phyloP scores from a whole-genome alignment of 1,284 basidiomycete genomes.

The Malassezia caprae region DNA sequence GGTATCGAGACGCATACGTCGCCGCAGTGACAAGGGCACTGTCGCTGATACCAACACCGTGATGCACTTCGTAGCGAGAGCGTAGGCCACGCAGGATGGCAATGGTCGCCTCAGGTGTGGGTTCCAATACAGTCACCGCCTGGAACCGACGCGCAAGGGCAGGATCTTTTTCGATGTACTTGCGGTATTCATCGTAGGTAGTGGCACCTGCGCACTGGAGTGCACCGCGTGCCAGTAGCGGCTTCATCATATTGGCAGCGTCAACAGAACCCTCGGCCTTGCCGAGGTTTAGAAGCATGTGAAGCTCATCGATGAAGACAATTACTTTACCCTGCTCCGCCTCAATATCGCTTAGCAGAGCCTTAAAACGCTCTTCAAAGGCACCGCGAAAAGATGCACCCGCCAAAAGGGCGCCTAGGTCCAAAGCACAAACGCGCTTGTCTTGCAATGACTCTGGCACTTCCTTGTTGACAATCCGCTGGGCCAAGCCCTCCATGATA shows the following conservation, averaged over 20 bases:
- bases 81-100: conserved; percentile 79
- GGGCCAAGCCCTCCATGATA: conserved; percentile 80
- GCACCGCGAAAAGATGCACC: conserved; percentile 93
- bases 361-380: conserved; percentile 93
- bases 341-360: conserved; percentile 79
- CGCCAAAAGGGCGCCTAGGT: conserved; percentile 90
- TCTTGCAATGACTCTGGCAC: conserved; percentile 58
- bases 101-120: conserved; percentile 75
- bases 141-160: conserved; percentile 82
- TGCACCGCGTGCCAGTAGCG: conserved; percentile 63
- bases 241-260: conserved; percentile 33
- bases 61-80: conserved; percentile 59
- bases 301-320: conserved; percentile 81
- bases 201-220: conserved; percentile 80
- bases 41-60: conserved; percentile 65
- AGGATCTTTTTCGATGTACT: conserved; percentile 76
- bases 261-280: conserved; percentile 30
- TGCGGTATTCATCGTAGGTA: conserved; percentile 79
- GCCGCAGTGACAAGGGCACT: conserved; percentile 79
- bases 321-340: conserved; percentile 78
- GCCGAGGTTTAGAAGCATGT: conserved; percentile 42
- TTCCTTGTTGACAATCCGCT: conserved; percentile 75
- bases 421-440: conserved; percentile 60
- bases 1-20: conserved; percentile 80
- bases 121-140: conserved; percentile 83